A percentile compares a stretch with the other conserved stretches of the same genome.
Conservation (phyloP, 495 filamentous ascomycete genomes). For the Penicillium odoratum region DNA sequence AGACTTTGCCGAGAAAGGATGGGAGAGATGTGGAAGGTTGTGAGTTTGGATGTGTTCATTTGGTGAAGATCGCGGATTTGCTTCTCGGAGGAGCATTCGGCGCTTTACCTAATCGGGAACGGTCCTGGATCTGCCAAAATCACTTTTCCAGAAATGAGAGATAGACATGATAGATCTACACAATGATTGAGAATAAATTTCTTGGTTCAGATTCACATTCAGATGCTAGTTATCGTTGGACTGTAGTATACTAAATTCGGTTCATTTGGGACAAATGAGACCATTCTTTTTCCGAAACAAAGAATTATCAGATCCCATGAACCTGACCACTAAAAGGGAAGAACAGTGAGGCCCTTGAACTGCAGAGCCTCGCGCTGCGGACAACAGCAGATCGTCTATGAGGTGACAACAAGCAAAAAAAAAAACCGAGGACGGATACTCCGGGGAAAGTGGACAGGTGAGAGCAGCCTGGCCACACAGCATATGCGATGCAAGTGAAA, state of each 20-base stretch:
- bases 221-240: slow-evolving; percentile 9
- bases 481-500: slow-evolving; percentile 17
- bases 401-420: slow-evolving; percentile 10
- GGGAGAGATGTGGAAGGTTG: slow-evolving; percentile 3
- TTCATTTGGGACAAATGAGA: neutral
- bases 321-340: slow-evolving; percentile 4
- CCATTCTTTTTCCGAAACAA: neutral
- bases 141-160: neutral
- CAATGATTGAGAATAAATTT: neutral
- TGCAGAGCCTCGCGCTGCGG: slow-evolving; percentile 1
- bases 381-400: slow-evolving; percentile 14
- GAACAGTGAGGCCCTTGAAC: slow-evolving; percentile 6
- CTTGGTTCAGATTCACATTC: slow-evolving; percentile 17
- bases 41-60: slow-evolving; percentile 12
- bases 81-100: slow-evolving; percentile 27
- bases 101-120: slow-evolving; percentile 41
- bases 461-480: slow-evolving; percentile 16
- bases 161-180: neutral
- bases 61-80: slow-evolving; percentile 25
- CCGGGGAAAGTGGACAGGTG: slow-evolving; percentile 11
- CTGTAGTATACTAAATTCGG: neutral
- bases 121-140: neutral
- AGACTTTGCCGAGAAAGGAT: neutral
- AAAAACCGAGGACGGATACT: slow-evolving; percentile 8
- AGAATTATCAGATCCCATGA: neutral